Base-by-base conservation (phyloP, 495 filamentous ascomycete species). In the Aspergillus taichungensis region DNA sequence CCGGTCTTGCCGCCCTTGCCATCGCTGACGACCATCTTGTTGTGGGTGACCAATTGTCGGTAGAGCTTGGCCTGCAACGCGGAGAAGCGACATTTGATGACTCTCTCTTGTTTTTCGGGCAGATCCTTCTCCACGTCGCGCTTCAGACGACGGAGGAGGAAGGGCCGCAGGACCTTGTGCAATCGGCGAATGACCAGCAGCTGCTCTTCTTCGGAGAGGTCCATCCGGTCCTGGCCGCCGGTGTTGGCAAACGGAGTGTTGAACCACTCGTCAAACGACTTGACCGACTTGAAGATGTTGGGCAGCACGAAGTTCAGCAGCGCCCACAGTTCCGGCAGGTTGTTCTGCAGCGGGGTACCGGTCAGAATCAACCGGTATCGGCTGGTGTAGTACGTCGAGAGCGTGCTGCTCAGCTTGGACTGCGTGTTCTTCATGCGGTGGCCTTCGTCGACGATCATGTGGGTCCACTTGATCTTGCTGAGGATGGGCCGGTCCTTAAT, bases 351-450 rank as follows among this genome's bases (percentile, higher is more conserved):
- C 27, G 92, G 92, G 11, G 92, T 98, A 72, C 92, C 92, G 3
- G 92, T 98, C 56, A 98, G 75, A 63, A 98, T 98, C 43, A 98
- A 78, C 53, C 92, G 88, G 67, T 91, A 98, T 12, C 92, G 82
- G 24, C 89, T 95, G 61, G 68, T 83, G 71, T 98, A 98, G 69
- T 96, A 97, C 36, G 87, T 81, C 36, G 91, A 91, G 47, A 98
- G 80, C 1, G 91, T 96, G 55, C 82, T 87, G 67, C 87, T 95
- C 54, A 98, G 76, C 67, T 98, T 98, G 11, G 92, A 98, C 50
- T 88, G 82, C n/a, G 86, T 72, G 64, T 98, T 98, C 78, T 98
- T 98, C 92, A 98, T 98, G 57, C 92, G 89, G 66, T 98, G 92
- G 64, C 92, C 92, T 72, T 98, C 92, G 54, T 98, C 92, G 43